Evolutionary conservation across 306 rosid species (phyloP).

Genomic region (Quercus glauca): DNA sequence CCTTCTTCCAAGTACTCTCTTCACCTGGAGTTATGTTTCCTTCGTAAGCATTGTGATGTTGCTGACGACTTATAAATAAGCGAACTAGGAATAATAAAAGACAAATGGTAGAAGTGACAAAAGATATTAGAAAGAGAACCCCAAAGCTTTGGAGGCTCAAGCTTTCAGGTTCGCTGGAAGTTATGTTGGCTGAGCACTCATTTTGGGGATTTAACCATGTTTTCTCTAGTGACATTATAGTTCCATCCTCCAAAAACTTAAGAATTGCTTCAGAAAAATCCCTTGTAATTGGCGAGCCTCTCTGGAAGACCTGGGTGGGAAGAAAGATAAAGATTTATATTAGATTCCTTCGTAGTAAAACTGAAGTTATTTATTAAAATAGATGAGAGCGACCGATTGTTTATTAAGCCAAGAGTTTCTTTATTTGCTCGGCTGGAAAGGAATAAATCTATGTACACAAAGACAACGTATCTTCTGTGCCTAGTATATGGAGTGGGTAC

Average conservation of each 20-base stretch:
- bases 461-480: too few relatives aligned
- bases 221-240: constrained; percentile 23
- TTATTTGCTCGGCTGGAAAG: too few relatives aligned
- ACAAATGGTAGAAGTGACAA: constrained; percentile 44
- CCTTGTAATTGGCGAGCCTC: constrained; percentile 50
- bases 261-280: constrained; percentile 58
- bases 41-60: constrained; percentile 9
- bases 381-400: too few relatives aligned
- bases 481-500: too few relatives aligned
- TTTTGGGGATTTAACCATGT: constrained; percentile 34
- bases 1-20: constrained; percentile 16
- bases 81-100: constrained; percentile 6
- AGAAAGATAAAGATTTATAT: neutral
- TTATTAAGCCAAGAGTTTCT: too few relatives aligned
- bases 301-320: constrained; percentile 52
- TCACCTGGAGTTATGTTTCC: neutral
- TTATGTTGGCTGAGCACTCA: constrained; percentile 31
- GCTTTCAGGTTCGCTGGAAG: constrained; percentile 26
- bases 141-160: constrained; percentile 40
- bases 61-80: neutral
- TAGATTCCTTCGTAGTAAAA: too few relatives aligned
- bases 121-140: constrained; percentile 44
- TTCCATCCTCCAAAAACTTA: constrained; percentile 45
- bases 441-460: too few relatives aligned
- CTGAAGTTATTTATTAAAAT: too few relatives aligned